A percentile compares a stretch with the other conserved stretches of the same genome.
phyloP scores from a whole-genome alignment of 2,329 filamentous ascomycete species.

The Trichoderma hamatum region DNA sequence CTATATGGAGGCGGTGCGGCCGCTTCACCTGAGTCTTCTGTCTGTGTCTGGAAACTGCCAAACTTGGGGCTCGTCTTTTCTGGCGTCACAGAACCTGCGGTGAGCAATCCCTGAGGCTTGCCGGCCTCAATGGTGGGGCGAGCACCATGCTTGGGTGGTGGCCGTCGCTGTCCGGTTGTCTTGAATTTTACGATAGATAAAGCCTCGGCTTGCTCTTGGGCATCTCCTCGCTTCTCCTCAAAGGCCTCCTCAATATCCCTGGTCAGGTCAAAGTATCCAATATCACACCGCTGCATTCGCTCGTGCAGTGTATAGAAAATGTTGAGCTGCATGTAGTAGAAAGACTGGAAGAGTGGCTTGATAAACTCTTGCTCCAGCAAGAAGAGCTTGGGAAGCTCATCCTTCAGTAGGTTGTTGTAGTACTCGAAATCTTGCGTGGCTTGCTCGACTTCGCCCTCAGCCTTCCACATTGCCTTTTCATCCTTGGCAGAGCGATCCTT shows the following conservation, averaged over 20 bases:
- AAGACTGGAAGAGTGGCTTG: constrained; percentile 93
- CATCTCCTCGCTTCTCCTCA: constrained; percentile 82
- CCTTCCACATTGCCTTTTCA: constrained; percentile 95
- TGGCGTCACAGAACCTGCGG: constrained; percentile 44
- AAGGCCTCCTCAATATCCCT: constrained; percentile 92
- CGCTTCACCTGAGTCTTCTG: constrained; percentile 52
- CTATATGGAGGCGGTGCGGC: constrained; percentile 73
- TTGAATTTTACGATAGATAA: constrained; percentile 90
- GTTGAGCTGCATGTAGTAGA: constrained; percentile 99
- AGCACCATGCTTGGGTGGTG: constrained; percentile 60
- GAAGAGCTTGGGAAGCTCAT: constrained; percentile 92
- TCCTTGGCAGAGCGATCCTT: constrained; percentile 96
- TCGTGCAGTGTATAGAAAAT: constrained; percentile 98
- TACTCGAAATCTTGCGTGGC: constrained; percentile 96
- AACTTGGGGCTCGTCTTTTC: constrained; percentile 41
- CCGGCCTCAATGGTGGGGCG: constrained; percentile 55
- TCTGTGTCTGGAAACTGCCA: constrained; percentile 40
- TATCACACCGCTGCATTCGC: constrained; percentile 95
- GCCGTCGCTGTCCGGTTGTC: constrained; percentile 72
- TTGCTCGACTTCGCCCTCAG: constrained; percentile 86
- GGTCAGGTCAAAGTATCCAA: constrained; percentile 94
- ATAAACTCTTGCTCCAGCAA: constrained; percentile 91
- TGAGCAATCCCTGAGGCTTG: constrained; percentile 56
- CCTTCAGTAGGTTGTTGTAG: constrained; percentile 96
- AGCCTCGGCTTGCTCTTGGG: constrained; percentile 81